Evolutionary conservation across 2,329 filamentous ascomycete species (phyloP), one percentile per base, ranked within the genome.

Genomic region (Thelonectria discophora): DNA sequence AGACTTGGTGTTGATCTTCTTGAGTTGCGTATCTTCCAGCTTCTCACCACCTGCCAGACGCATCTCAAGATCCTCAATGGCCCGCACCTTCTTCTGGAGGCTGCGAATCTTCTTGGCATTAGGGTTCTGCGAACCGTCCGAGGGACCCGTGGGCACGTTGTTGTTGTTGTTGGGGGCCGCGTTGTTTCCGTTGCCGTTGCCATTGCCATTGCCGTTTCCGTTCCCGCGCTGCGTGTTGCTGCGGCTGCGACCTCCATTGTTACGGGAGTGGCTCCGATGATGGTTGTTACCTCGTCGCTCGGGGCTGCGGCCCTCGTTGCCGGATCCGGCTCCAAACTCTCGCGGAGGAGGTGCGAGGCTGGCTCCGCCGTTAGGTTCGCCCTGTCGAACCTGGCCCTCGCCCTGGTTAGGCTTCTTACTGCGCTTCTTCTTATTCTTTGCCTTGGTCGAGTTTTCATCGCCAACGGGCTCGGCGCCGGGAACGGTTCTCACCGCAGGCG

Each of bases 401-500:
- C 83, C 86, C 48, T 95, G 93, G 75, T 94, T 95, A 53, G 87
- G 86, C 80, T 97, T 98, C 84, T 96, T 97, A 68, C 84, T 86
- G 66, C 95, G 88, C 86, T 98, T 98, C 87, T 98, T 98, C 87
- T 98, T 98, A 81, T 97, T 97, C 86, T 97, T 97, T 84, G 97
- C 97, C 70, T 74, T 77, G 92, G 82, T 12, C 91, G 93, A 55
- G 90, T 88, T 91, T 63, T 93, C 90, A 75, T 85, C 89, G 80
- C 78, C 89, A 77, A 65, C 85, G 37, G 85, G 82, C 62, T 84
- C 86, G 13, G 90, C 87, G 5, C 86, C 85, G 24, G 89, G 87
- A 47, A 91, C 83, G 64, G 85, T 86, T 48, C 89, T 87, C 54
- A 86, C 89, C 65, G 90, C 88, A n/a, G 91, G 87, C 20, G 85